phyloP scores from a whole-genome alignment of 2,329 filamentous ascomycete genomes.

The Penicillium sp. region DNA sequence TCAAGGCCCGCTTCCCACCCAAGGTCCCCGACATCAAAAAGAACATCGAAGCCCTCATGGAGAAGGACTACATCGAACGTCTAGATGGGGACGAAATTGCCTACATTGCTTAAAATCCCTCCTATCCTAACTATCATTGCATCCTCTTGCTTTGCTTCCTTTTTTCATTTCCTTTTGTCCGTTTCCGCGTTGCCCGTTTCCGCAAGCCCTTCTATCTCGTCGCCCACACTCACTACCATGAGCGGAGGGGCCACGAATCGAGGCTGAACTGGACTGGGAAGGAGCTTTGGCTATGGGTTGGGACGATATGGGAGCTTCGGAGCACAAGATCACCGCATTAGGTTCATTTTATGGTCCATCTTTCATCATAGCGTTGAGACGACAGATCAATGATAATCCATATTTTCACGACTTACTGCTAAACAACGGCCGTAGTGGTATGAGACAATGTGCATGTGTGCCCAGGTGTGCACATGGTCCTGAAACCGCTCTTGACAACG shows the following conservation, averaged over 20 bases:
- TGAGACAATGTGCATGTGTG: too few relatives aligned
- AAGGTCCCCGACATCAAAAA: slow-evolving; percentile 98
- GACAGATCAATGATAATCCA: slow-evolving; percentile 30
- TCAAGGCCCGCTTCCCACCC: slow-evolving; percentile 86
- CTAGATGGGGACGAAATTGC: slow-evolving; percentile 91
- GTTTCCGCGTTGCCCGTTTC: not conserved
- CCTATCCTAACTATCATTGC: slow-evolving; percentile 2
- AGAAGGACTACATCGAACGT: slow-evolving; percentile 98
- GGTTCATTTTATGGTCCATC: slow-evolving; percentile 21
- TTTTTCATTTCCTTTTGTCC: slow-evolving; percentile 4
- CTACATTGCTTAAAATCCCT: slow-evolving; percentile 71
- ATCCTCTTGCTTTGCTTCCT: slow-evolving; percentile 8
- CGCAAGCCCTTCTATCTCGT: not conserved
- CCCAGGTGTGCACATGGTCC: too few relatives aligned
- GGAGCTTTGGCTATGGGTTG: slow-evolving; percentile 8
- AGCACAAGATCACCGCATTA: slow-evolving; percentile 17
- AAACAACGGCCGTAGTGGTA: not conserved
- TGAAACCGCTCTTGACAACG: too few relatives aligned
- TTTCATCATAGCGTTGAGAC: slow-evolving; percentile 31
- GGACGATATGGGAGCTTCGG: slow-evolving; percentile 12
- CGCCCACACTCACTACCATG: not conserved
- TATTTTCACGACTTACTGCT: slow-evolving; percentile 3
- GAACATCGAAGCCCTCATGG: slow-evolving; percentile 95
- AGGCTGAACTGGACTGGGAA: slow-evolving; percentile 1
- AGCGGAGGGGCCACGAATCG: not conserved